Base-by-base conservation (phyloP, 2,329 filamentous ascomycete species). In the Dactylonectria macrodidyma region DNA sequence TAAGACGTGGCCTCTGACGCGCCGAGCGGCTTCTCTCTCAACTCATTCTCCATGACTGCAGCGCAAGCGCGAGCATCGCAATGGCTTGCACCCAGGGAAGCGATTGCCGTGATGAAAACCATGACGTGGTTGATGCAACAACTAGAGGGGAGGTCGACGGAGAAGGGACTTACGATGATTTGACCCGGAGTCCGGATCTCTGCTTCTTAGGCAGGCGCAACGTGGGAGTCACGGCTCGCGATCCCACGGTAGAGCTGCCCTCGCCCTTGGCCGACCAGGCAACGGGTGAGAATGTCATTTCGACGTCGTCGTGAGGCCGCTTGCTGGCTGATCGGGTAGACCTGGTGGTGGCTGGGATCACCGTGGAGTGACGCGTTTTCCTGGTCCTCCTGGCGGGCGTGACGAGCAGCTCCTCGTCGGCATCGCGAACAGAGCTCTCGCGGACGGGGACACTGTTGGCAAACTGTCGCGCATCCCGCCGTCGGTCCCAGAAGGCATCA, bases 181-280 rank as follows among this genome's bases (percentile, higher is more conserved):
- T 92, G 77, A 92, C 86, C 72, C 91, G 89, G 67, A 89, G 84
- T 46, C 89, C 90, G 60, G 86, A 87, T 77, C 89, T 88, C 57
- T 85, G 83, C 80, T 88, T 91, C 84, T 91, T 91, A 67, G 84
- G 80, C 36, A 88, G 84, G 47, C 87, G 87, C 62, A 86, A 82
- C 50, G 86, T 84, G 7, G 90, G 90, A 36, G 90, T 92, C 62
- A 84, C 88, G 63, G 89, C 88, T 72, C 90, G 88, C 36, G 90
- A 91, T 71, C 82, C 85, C 54, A 84, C 81, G 75, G 84, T 68
- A 78, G 84, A 78, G 80, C 84, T 78, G 75, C 50, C 50, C 11
- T 87, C 84, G n/a, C 81, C 81, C 61, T 84, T 82, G 72, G 87
- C 85, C 52, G 84, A 85, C 59, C 84, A 82, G 16, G 84, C 79